Evolutionary conservation across 1,284 basidiomycete genomes (phyloP).

Genomic region (Boletus holoroseus): DNA sequence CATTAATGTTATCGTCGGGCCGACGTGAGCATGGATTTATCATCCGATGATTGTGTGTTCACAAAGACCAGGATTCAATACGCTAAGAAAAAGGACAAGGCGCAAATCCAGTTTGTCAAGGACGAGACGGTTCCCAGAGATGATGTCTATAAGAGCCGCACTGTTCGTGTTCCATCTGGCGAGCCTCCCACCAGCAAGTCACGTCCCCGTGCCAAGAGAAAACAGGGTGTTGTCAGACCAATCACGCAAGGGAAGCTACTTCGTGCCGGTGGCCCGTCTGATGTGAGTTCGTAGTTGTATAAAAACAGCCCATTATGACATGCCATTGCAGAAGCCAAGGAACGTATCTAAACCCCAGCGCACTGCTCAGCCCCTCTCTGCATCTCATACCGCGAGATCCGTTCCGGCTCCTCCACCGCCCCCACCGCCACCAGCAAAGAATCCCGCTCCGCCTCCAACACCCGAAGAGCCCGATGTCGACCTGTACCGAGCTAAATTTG

Average conservation of each 20-base stretch:
- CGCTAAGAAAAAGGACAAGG: slow-evolving; percentile 96
- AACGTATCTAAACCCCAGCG: slow-evolving; percentile 51
- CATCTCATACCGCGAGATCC: slow-evolving; percentile 25
- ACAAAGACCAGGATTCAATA: slow-evolving; percentile 66
- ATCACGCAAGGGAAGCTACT: slow-evolving; percentile 83
- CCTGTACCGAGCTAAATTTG: slow-evolving; percentile 81
- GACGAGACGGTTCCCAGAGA: slow-evolving; percentile 81
- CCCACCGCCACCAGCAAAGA: slow-evolving; percentile 40
- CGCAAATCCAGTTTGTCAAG: slow-evolving; percentile 83
- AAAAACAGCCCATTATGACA: slow-evolving; percentile 6
- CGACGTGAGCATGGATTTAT: slow-evolving; percentile 51
- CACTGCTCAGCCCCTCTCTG: slow-evolving; percentile 50
- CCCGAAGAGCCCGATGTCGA: slow-evolving; percentile 63
- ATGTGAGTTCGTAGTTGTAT: slow-evolving; percentile 35
- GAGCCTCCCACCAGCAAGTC: slow-evolving; percentile 81
- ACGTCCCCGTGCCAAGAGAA: slow-evolving; percentile 79
- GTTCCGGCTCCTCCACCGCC: slow-evolving; percentile 37
- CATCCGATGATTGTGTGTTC: slow-evolving; percentile 6
- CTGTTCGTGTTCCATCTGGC: slow-evolving; percentile 83
- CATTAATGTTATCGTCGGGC: slow-evolving; percentile 69
- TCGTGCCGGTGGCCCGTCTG: slow-evolving; percentile 68
- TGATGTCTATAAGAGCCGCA: slow-evolving; percentile 92
- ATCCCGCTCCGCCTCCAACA: slow-evolving; percentile 45
- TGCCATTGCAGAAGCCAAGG: slow-evolving; percentile 40
- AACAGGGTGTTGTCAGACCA: slow-evolving; percentile 77